Percentiles rank a stretch among this genome's conserved stretches.
Conservation (phyloP, 768 basidiomycete genomes). For the Symmetrospora coprosmae region DNA sequence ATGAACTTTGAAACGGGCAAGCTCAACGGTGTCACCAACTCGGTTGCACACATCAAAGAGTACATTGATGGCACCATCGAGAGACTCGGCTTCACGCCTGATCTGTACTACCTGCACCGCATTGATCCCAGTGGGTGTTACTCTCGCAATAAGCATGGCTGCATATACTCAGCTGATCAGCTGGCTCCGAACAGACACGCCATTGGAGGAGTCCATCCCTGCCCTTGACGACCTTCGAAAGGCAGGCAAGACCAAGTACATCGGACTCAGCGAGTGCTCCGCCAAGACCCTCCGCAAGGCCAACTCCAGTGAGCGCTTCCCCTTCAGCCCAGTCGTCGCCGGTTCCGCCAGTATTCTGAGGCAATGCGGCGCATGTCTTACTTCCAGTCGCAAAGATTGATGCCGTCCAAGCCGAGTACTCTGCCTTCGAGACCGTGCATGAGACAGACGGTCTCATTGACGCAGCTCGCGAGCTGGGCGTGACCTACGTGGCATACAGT, state of each 20-base stretch:
- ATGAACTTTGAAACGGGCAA: neutral
- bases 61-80: conserved; percentile 1
- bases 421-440: neutral
- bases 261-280: conserved; percentile 46
- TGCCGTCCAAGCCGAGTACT: conserved; percentile 45
- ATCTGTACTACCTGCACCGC: conserved; percentile 5
- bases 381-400: conserved; percentile 55
- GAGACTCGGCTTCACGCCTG: conserved; percentile 9
- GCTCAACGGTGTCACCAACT: neutral
- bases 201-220: neutral
- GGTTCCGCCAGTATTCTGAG: conserved; percentile 45
- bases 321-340: too few relatives aligned
- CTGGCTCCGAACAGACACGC: too few relatives aligned
- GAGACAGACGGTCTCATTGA: conserved; percentile 34
- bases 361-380: conserved; percentile 25
- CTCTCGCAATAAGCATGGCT: too few relatives aligned
- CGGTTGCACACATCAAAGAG: neutral
- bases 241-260: conserved; percentile 49
- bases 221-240: conserved; percentile 41
- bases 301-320: neutral
- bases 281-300: conserved; percentile 42
- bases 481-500: conserved; percentile 39
- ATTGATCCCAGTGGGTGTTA: neutral
- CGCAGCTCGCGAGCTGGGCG: conserved; percentile 36
- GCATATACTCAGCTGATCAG: too few relatives aligned